Evolutionary conservation across 768 basidiomycete genomes (phyloP), one percentile per base, ranked within the genome.

Genomic region (Naematelia aurantialba): DNA sequence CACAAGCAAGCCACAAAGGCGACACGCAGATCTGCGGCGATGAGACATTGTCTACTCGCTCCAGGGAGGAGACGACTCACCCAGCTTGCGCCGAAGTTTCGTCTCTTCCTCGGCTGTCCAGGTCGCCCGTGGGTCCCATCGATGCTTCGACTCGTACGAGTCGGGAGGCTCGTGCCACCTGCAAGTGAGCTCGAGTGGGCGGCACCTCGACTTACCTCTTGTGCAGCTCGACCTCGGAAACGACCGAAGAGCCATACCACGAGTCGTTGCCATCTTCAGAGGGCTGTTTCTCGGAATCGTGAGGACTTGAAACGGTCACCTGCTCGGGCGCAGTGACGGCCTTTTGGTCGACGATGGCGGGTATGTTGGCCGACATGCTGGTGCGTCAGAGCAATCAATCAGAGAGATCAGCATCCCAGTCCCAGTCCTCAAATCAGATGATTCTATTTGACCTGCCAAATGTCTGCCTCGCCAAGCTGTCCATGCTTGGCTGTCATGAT

Each of bases 81-180:
- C 61, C 10, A 67, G 59, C 54, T 42, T 61, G n/a, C 66, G 60
- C 4, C 47, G 45, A 2, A 69, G 39, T 42, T 56, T 63, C 2
- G n/a, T 58, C 30, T 66, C 45, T 49, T 69, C 67, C 39, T 66
- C 65, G 1, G 49, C 29, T 13, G 67, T 69, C 67, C 67, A 69
- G 10, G 48, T 61, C 2, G 67, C 67, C 45, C 50, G 52, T 3
- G 67, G 65, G 58, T 69, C 67, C 60, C 59, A 69, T 39, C 67
- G 58, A 55, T 69, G 67, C 42, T 66, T 63, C 24, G 56, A 60
- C 50, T 69, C 67, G 45, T 66, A 69, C 10, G 49, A 45, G 31
- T 68, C 63, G 21, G 67, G 63, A 4, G 65, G 67, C 24, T 59
- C 62, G 31, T 65, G 63, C 34, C 52, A 63, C 44, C 61, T 69